phyloP scores from a whole-genome alignment of 164 flowering plant species.

The Liriodendron chinense region DNA sequence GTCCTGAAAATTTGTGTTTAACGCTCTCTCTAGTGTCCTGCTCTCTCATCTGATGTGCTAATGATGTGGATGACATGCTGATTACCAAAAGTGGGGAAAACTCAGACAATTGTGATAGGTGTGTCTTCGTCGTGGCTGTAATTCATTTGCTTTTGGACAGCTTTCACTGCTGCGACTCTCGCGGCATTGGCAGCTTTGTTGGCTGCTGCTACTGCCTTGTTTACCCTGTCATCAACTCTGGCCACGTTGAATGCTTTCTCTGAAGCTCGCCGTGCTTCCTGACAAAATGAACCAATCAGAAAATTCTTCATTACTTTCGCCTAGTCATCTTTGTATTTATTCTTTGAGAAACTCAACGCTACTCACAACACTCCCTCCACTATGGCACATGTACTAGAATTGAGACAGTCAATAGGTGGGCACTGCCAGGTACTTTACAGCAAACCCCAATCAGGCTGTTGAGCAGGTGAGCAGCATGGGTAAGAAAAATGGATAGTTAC shows the following conservation, averaged over 20 bases:
- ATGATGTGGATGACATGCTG: neutral
- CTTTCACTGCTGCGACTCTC: conserved; percentile 92
- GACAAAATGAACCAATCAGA: conserved; percentile 15
- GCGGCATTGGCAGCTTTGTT: conserved; percentile 94
- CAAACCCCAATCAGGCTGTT: neutral
- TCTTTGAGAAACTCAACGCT: neutral
- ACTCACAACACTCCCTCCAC: neutral
- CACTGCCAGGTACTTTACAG: neutral
- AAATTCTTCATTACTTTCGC: neutral
- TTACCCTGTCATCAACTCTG: conserved; percentile 82
- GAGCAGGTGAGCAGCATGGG: neutral
- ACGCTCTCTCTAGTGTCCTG: neutral
- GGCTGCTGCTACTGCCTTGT: conserved; percentile 72
- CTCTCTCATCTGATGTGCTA: neutral
- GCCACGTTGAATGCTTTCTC: conserved; percentile 66
- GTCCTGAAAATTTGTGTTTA: neutral
- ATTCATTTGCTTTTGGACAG: conserved; percentile 73
- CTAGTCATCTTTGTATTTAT: neutral
- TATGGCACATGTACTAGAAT: neutral
- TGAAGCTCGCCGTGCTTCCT: conserved; percentile 91
- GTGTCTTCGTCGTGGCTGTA: conserved; percentile 19
- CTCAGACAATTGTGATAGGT: conserved; percentile 23
- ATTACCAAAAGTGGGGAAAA: neutral
- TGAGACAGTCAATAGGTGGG: neutral
- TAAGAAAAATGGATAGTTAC: neutral